These are phyloP conservation scores for Waltiozyma sp. DNA, from an alignment of 1,139 yeast genomes.

Conservation along the genomic window DNA sequence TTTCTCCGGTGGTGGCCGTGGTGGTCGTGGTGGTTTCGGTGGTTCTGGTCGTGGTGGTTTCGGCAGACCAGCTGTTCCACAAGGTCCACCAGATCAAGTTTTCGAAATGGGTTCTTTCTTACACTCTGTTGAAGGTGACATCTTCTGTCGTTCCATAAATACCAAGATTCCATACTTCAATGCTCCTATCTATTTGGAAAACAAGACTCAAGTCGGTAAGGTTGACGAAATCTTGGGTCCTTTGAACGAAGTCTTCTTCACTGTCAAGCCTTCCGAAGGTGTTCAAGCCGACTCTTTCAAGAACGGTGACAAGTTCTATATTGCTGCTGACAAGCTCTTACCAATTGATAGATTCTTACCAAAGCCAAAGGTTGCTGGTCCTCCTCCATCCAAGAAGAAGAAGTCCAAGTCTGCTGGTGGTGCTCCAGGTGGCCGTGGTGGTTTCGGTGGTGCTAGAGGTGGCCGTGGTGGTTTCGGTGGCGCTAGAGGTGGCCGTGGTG, in stretches of 20 bases:
- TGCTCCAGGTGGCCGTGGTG: constrained; percentile 34
- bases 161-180: constrained; percentile 95
- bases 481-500: constrained; percentile 39
- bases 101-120: constrained; percentile 90
- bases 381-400: constrained; percentile 68
- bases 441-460: constrained; percentile 33
- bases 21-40: constrained; percentile 40
- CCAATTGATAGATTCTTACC: constrained; percentile 96
- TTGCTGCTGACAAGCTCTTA: constrained; percentile 88
- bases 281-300: constrained; percentile 89
- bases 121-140: constrained; percentile 94
- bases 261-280: constrained; percentile 93
- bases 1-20: constrained; percentile 43
- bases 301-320: constrained; percentile 90
- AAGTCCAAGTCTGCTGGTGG: constrained; percentile 52
- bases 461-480: constrained; percentile 36
- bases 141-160: constrained; percentile 91
- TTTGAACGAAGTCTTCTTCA: constrained; percentile 90
- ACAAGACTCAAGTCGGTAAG: constrained; percentile 91
- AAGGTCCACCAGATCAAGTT: constrained; percentile 86
- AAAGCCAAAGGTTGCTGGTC: constrained; percentile 74
- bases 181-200: constrained; percentile 95
- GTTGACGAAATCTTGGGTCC: constrained; percentile 98
- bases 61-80: constrained; percentile 33
- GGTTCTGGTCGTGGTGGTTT: constrained; percentile 40